Base-by-base conservation (phyloP, 2,329 filamentous ascomycete genomes). In the Colletotrichum tropicicola region DNA sequence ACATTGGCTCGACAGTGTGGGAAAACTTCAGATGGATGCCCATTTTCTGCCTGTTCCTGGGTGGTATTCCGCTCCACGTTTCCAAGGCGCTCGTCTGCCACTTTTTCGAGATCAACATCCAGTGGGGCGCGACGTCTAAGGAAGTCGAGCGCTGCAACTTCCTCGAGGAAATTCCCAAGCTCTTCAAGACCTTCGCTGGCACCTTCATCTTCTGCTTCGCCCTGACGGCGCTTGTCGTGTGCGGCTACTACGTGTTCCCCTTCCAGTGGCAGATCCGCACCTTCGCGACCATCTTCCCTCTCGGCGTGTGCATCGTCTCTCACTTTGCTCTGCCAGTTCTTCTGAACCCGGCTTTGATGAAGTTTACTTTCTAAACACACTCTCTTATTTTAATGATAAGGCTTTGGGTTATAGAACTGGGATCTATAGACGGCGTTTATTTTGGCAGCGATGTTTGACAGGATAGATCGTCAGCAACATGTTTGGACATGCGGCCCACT, bases 21-120 rank as follows among this genome's bases (percentile, higher is more conserved):
- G 82, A 86, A 70, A 91, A 89, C 72, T 77, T 89, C 71, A 89
- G 87, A 70, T 90, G 88, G 88, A 82, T 87, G 17, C 84, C 85
- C 2, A 82, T 90, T 68, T 77, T 85, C 68, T 77, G 75, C 43
- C 74, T 80, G 59, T 82, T 82, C 71, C 78, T 82, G 19, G 79
- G 80, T 59, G 80, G 80, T 37, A 73, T 83, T 59, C 79, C 79
- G 5, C 73, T 79, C 45, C 80, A 83, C 72, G 73, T 82, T 44
- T 76, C 74, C 57, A 74, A 75, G 48, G 78, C 80, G 0, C 73
- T 83, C 8, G 72, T 82, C 23, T 76, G 75, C 43, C 80, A 82
- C 65, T 76, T 82, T 51, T 78, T 82, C 66, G 73, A 78, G 67
- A 73, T 82, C 57, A 74, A 82, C 64, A 81, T 82, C 71, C 71